A percentile compares a stretch with the other conserved stretches of the same genome.
Conservation (phyloP, 208 protist genomes). For the Acanthamoeba castellanii region DNA sequence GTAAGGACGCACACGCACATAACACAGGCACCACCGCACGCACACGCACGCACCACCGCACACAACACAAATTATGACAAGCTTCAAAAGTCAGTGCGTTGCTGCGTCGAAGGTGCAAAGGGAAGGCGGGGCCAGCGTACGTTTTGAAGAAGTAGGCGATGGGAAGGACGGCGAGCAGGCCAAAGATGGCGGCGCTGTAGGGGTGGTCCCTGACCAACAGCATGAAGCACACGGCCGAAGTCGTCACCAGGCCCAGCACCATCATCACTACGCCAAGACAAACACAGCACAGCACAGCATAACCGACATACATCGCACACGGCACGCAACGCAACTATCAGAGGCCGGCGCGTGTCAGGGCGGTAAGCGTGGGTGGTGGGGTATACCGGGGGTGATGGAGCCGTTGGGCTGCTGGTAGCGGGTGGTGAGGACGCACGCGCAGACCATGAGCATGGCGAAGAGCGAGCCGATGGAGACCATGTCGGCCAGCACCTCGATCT, state of each 20-base stretch:
- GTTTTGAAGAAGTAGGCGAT: slow-evolving; percentile 44
- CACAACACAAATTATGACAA: not conserved
- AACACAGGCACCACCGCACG: not conserved
- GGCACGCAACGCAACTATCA: not conserved
- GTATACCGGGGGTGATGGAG: not conserved
- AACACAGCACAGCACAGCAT: too few relatives aligned
- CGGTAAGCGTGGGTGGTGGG: too few relatives aligned
- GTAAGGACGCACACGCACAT: not conserved
- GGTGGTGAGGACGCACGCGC: slow-evolving; percentile 78
- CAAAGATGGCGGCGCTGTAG: not conserved
- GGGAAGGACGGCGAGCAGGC: not conserved
- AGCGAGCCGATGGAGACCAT: slow-evolving; percentile 86
- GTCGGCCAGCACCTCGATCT: slow-evolving; percentile 83
- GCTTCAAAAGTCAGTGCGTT: too few relatives aligned
- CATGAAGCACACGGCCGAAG: not conserved
- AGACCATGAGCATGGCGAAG: slow-evolving; percentile 83
- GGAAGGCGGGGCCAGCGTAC: not conserved
- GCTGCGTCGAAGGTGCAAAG: too few relatives aligned
- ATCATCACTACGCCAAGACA: not conserved
- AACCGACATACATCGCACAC: too few relatives aligned
- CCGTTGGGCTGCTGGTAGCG: slow-evolving; percentile 17
- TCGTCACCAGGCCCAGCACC: not conserved
- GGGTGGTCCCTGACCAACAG: not conserved
- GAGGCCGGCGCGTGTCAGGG: too few relatives aligned
- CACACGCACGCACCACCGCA: not conserved